Conservation (phyloP, 257 asterid species). For the Gardenia jasminoides region DNA sequence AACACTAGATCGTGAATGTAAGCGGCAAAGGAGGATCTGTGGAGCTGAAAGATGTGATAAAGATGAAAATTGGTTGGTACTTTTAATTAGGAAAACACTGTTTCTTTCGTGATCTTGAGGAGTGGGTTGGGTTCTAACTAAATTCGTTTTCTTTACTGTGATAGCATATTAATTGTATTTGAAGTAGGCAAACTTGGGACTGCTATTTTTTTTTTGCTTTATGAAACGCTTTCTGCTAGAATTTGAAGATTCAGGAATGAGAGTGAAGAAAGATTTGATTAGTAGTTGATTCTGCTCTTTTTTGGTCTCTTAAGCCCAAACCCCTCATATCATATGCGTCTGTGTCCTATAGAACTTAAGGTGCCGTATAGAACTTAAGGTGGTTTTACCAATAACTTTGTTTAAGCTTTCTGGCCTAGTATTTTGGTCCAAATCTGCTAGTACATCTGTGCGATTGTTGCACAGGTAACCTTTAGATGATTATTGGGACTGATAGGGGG, state of each 20-base stretch:
- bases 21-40: too few relatives aligned
- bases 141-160: background rate
- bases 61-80: too few relatives aligned
- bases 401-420: background rate
- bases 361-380: background rate
- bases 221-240: background rate
- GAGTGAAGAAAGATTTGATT: background rate
- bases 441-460: background rate
- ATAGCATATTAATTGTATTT: background rate
- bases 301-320: too few relatives aligned
- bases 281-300: background rate
- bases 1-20: background rate
- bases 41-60: background rate
- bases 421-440: conserved; percentile 1
- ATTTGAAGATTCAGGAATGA: background rate
- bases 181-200: background rate
- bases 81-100: too few relatives aligned
- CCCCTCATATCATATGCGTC: too few relatives aligned
- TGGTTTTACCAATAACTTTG: background rate
- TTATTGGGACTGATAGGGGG: background rate
- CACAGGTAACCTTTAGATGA: background rate
- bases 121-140: background rate
- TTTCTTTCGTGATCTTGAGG: background rate
- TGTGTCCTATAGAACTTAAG: background rate
- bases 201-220: background rate